Evolutionary conservation across 306 rosid species (phyloP).

Genomic region (Parietaria judaica): DNA sequence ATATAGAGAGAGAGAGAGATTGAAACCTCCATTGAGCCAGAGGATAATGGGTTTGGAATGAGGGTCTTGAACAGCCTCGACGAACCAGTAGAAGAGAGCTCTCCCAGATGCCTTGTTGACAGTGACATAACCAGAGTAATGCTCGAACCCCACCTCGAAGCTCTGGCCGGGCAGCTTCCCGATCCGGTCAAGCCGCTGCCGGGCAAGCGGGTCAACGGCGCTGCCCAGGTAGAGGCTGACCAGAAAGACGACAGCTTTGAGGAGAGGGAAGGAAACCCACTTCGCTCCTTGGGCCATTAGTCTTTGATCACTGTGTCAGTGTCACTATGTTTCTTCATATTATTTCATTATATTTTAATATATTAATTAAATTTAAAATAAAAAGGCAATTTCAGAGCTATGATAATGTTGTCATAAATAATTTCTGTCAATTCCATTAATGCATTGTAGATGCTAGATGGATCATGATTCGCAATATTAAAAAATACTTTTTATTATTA

Average conservation of each 20-base stretch:
- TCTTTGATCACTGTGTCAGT: too few relatives aligned
- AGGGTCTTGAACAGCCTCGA: constrained; percentile 47
- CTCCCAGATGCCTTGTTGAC: constrained; percentile 57
- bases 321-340: too few relatives aligned
- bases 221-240: constrained; percentile 22
- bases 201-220: constrained; percentile 26
- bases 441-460: too few relatives aligned
- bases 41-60: constrained; percentile 54
- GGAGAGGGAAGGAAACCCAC: constrained; percentile 16
- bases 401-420: too few relatives aligned
- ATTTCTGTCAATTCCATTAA: too few relatives aligned
- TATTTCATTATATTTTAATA: too few relatives aligned
- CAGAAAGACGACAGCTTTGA: constrained; percentile 16
- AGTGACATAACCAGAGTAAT: constrained; percentile 55
- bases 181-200: constrained; percentile 42
- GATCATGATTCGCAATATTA: too few relatives aligned
- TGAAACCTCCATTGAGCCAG: constrained; percentile 66
- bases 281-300: neutral
- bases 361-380: too few relatives aligned
- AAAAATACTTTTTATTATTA: too few relatives aligned
- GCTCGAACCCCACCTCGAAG: constrained; percentile 39
- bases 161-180: constrained; percentile 43
- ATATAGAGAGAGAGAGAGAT: neutral
- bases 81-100: constrained; percentile 60
- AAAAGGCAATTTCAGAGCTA: too few relatives aligned